phyloP scores from a whole-genome alignment of 2,329 filamentous ascomycete species.

The Orbilia brochopaga region DNA sequence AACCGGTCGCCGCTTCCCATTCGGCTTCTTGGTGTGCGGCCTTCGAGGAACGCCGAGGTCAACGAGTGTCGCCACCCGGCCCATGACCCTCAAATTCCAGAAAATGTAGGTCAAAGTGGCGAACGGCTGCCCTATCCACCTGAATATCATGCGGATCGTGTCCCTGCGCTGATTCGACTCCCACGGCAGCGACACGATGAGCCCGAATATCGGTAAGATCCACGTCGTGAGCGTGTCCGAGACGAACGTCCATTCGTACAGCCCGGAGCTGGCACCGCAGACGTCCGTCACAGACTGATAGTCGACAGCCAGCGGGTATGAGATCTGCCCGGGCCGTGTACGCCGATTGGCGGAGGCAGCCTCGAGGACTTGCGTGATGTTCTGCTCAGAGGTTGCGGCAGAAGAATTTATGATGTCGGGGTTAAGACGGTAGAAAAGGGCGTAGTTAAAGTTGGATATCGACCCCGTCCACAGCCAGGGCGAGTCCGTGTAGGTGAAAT shows the following conservation, averaged over 20 bases:
- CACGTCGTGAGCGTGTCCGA: conserved; percentile 54
- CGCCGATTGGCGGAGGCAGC: conserved; percentile 2
- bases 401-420: conserved; percentile 5
- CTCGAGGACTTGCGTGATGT: conserved; percentile 14
- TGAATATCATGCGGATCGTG: conserved; percentile 51
- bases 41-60: conserved; percentile 53
- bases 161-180: conserved; percentile 53
- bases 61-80: conserved; percentile 55
- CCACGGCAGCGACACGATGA: conserved; percentile 54
- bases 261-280: conserved; percentile 50
- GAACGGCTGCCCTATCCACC: conserved; percentile 56
- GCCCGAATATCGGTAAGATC: conserved; percentile 53
- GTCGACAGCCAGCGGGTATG: conserved; percentile 28
- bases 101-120: conserved; percentile 55
- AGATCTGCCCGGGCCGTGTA: conserved; percentile 9
- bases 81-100: conserved; percentile 57
- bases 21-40: conserved; percentile 11
- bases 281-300: conserved; percentile 12
- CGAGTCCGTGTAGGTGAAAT: conserved; percentile 27
- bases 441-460: conserved; percentile 45
- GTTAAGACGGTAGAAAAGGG: conserved; percentile 23
- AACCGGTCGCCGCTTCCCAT: not conserved
- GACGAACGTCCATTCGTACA: conserved; percentile 52
- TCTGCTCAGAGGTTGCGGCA: not conserved
- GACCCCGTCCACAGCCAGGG: conserved; percentile 30